Evolutionary conservation across 2,329 filamentous ascomycete genomes (phyloP).

Genomic region (Penicillium griseofulvum): DNA sequence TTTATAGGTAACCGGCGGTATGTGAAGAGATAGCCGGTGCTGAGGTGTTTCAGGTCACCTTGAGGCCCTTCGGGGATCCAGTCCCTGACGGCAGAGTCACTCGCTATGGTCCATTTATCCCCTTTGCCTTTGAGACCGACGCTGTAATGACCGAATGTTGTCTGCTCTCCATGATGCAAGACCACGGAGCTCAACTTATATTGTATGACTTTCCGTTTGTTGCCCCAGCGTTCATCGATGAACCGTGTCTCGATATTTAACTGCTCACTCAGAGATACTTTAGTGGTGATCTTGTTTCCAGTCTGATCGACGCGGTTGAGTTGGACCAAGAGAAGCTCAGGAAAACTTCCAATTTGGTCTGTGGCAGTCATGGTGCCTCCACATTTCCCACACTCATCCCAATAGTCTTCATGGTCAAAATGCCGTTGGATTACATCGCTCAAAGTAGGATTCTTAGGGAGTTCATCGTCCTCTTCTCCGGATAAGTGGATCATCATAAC

Average conservation of each 20-base stretch:
- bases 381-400: conserved; percentile 3
- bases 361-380: background rate
- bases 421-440: background rate
- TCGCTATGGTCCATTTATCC: conserved; percentile 18
- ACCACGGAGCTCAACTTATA: conserved; percentile 30
- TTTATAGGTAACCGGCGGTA: conserved; percentile 21
- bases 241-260: background rate
- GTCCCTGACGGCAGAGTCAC: background rate
- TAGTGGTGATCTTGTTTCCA: background rate
- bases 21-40: conserved; percentile 17
- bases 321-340: conserved; percentile 25
- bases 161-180: conserved; percentile 12
- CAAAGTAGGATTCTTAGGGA: background rate
- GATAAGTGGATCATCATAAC: background rate
- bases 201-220: conserved; percentile 1
- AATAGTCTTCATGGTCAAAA: background rate
- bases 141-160: conserved; percentile 22
- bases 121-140: conserved; percentile 20
- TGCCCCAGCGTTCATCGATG: background rate
- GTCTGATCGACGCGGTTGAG: conserved; percentile 12
- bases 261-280: conserved; percentile 2
- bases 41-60: background rate
- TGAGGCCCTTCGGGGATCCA: background rate
- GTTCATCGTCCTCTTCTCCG: background rate
- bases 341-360: conserved; percentile 9